A percentile compares a stretch with the other conserved stretches of the same genome.
Conservation (phyloP, 176 grass and related monocot species). For the Panicum miliaceum region DNA sequence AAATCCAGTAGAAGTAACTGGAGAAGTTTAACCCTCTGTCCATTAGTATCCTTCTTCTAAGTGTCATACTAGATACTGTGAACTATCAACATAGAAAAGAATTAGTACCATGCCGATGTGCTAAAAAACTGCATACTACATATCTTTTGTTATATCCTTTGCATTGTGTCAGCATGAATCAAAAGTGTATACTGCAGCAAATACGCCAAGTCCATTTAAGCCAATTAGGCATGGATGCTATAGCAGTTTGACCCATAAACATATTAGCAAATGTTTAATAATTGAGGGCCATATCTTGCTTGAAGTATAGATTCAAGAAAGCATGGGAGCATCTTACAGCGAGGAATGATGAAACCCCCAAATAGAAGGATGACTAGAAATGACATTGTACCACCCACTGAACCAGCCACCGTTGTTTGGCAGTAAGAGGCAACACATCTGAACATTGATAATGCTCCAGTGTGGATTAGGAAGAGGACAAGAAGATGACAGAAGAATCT, state of each 20-base stretch:
- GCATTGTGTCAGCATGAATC: not conserved
- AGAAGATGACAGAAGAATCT: conserved; percentile 77
- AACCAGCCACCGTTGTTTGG: conserved; percentile 54
- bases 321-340: conserved; percentile 45
- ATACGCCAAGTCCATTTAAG: conserved; percentile 52
- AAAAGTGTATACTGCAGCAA: not conserved
- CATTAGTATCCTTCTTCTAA: conserved; percentile 60
- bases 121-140: not conserved
- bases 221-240: conserved; percentile 77
- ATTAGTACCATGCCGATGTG: not conserved
- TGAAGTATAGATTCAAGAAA: conserved; percentile 30
- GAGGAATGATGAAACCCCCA: conserved; percentile 80
- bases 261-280: not conserved
- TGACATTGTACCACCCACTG: conserved; percentile 37
- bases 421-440: conserved; percentile 62
- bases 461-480: conserved; percentile 61
- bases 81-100: conserved; percentile 29
- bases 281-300: not conserved
- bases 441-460: conserved; percentile 60
- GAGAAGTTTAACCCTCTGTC: conserved; percentile 68
- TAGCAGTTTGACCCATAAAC: conserved; percentile 20
- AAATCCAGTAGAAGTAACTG: conserved; percentile 77
- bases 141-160: not conserved
- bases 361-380: conserved; percentile 54
- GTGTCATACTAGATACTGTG: conserved; percentile 48